These are phyloP conservation scores for Pistacia atlantica DNA, from an alignment of 345 rosid genomes.

Conservation along the genomic window DNA sequence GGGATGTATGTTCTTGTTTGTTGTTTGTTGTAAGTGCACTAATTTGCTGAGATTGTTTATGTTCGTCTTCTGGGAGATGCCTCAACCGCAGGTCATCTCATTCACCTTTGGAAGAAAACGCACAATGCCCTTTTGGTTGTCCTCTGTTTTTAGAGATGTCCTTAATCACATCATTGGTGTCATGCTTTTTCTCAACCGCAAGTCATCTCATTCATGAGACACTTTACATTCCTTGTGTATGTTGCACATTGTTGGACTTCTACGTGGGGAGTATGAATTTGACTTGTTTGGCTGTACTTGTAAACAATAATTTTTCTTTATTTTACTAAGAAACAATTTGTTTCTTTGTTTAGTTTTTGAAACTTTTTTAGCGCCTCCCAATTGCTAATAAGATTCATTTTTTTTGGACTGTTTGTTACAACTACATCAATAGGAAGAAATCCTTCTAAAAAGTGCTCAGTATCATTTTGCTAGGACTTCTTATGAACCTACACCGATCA, in stretches of 20 bases:
- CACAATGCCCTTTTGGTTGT: background rate
- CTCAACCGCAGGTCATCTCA: no score
- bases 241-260: background rate
- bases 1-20: conserved; percentile 60
- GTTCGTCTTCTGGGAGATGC: no score
- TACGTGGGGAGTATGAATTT: background rate
- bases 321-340: background rate
- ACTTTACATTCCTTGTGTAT: background rate
- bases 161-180: background rate
- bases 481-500: conserved; percentile 93
- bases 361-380: background rate
- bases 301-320: background rate
- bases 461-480: conserved; percentile 61
- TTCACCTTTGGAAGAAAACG: no score
- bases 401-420: conserved; percentile 37
- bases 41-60: background rate
- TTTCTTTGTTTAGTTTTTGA: background rate
- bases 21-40: background rate
- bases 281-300: background rate
- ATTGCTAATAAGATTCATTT: background rate
- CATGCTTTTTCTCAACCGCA: background rate
- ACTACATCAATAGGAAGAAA: conserved; percentile 88
- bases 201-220: background rate
- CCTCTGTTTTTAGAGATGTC: background rate
- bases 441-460: conserved; percentile 68